Conservation (phyloP, 2,329 filamentous ascomycete genomes). For the Meredithiella fracta region DNA sequence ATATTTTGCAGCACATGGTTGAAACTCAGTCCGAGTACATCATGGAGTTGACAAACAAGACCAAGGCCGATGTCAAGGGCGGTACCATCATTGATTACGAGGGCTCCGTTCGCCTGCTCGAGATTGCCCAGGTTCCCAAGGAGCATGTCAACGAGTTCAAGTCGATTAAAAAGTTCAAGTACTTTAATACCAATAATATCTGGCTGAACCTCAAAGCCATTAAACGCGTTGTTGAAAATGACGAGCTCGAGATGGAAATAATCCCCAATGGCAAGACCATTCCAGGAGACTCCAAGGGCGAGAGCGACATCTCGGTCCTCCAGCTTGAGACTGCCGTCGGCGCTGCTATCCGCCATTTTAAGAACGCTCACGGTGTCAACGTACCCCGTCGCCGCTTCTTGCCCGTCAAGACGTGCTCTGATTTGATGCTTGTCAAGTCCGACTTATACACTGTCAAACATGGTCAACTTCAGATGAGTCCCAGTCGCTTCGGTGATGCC, state of each 20-base stretch:
- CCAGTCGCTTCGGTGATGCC: conserved; percentile 87
- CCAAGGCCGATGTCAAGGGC: conserved; percentile 99
- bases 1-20: conserved; percentile 98
- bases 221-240: conserved; percentile 96
- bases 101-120: conserved; percentile 84
- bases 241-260: conserved; percentile 98
- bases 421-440: conserved; percentile 98
- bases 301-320: conserved; percentile 91
- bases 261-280: conserved; percentile 99
- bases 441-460: conserved; percentile 98
- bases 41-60: conserved; percentile 99
- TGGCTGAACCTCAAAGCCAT: conserved; percentile 97
- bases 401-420: conserved; percentile 99
- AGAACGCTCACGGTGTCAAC: conserved; percentile 97
- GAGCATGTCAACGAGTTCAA: conserved; percentile 99
- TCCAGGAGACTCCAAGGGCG: conserved; percentile 97
- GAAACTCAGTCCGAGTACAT: conserved; percentile 96
- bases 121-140: conserved; percentile 98
- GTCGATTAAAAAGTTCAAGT: conserved; percentile 99
- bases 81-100: conserved; percentile 99
- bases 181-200: conserved; percentile 99
- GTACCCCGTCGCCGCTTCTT: conserved; percentile 95
- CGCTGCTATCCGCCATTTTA: conserved; percentile 96
- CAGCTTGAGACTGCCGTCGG: conserved; percentile 98
- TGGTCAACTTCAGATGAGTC: conserved; percentile 92